Percentiles rank a stretch among this genome's conserved stretches.
phyloP scores from a whole-genome alignment of 331 rosid species.

The Acacia pycnantha region DNA sequence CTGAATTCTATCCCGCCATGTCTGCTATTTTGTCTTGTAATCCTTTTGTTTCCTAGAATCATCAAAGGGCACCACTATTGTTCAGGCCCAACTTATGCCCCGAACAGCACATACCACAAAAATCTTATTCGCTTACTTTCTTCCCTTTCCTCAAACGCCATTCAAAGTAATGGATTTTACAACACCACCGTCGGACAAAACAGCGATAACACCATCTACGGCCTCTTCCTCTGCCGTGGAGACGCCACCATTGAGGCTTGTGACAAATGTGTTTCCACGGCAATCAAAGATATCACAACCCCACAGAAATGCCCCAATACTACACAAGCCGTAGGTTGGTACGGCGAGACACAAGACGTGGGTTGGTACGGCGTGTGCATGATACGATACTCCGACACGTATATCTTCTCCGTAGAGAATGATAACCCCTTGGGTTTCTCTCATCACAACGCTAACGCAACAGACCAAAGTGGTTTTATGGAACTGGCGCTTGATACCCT shows the following conservation, averaged over 20 bases:
- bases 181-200: slow-evolving; percentile 12
- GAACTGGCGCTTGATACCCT: neutral
- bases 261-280: neutral
- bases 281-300: neutral
- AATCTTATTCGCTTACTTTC: slow-evolving; percentile 28
- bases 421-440: neutral
- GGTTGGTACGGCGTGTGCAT: too few relatives aligned
- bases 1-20: too few relatives aligned
- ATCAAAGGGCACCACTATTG: too few relatives aligned
- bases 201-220: neutral
- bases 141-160: neutral
- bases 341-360: too few relatives aligned
- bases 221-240: slow-evolving; percentile 40
- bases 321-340: neutral
- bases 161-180: slow-evolving; percentile 1
- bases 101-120: slow-evolving; percentile 30
- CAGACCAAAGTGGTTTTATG: neutral
- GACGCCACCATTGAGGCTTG: neutral
- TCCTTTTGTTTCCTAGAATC: too few relatives aligned
- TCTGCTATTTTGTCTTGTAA: too few relatives aligned
- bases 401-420: neutral
- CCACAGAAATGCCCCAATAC: slow-evolving; percentile 8
- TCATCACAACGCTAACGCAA: neutral
- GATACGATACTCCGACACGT: slow-evolving; percentile 1
- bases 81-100: neutral